phyloP scores from a whole-genome alignment of 2,329 filamentous ascomycete genomes.

The Anthostomella pinea region DNA sequence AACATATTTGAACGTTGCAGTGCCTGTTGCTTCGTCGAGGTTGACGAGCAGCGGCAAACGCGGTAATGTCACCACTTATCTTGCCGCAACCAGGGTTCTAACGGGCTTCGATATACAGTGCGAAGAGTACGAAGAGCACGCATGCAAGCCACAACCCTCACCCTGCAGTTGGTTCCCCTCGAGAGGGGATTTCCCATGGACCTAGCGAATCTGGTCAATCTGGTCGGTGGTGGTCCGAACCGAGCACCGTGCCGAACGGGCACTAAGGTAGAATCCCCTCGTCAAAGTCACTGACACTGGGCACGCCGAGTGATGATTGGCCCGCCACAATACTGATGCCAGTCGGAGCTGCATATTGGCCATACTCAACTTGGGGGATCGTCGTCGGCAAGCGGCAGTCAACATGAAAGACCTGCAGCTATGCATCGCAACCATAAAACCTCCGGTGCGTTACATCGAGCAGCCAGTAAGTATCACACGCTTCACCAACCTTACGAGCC shows the following conservation, averaged over 20 bases:
- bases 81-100: too few species aligned
- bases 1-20: too few species aligned
- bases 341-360: conserved; percentile 15
- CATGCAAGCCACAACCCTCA: too few species aligned
- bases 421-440: conserved; percentile 11
- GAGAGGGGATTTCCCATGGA: too few species aligned
- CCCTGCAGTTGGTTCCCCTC: too few species aligned
- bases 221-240: conserved; percentile 10
- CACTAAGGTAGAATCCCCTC: conserved; percentile 21
- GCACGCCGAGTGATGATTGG: conserved; percentile 27
- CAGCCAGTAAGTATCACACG: conserved; percentile 13
- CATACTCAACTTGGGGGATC: conserved; percentile 23
- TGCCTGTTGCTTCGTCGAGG: too few species aligned
- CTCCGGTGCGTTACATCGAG: conserved; percentile 27
- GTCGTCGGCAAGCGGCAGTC: conserved; percentile 25
- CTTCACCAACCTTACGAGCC: conserved; percentile 7
- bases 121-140: too few species aligned
- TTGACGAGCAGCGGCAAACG: conserved; percentile 2
- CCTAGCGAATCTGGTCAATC: background rate
- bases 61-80: conserved; percentile 1
- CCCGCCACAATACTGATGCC: conserved; percentile 18
- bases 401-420: conserved; percentile 21
- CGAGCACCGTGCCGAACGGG: conserved; percentile 27
- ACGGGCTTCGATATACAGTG: too few species aligned
- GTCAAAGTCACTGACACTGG: conserved; percentile 11